These are phyloP conservation scores for Scytalidium sp. DNA, from an alignment of 2,329 filamentous ascomycete species.

Conservation along the genomic window DNA sequence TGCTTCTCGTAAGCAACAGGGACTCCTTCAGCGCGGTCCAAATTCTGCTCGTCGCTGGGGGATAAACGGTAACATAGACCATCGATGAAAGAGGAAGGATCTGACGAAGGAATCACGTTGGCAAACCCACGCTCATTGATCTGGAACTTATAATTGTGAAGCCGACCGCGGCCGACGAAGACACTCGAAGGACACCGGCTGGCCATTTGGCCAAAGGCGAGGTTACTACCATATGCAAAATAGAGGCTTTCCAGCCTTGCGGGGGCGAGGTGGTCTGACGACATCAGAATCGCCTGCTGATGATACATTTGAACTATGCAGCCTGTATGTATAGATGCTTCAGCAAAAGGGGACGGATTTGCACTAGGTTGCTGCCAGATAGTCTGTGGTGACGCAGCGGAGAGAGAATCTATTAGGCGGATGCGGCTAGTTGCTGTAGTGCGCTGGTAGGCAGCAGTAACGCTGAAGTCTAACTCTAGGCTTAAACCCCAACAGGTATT, in stretches of 20 bases:
- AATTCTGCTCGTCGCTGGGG: slow-evolving; percentile 43
- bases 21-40: slow-evolving; percentile 62
- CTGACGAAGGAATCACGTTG: slow-evolving; percentile 44
- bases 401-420: no score
- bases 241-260: slow-evolving; percentile 38
- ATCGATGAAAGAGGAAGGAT: slow-evolving; percentile 37
- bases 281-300: background rate
- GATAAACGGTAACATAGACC: slow-evolving; percentile 50
- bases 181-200: slow-evolving; percentile 54
- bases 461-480: no score
- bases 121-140: slow-evolving; percentile 68
- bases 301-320: background rate
- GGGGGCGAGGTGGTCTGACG: background rate
- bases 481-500: no score
- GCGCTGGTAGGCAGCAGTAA: no score
- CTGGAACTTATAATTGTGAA: slow-evolving; percentile 59
- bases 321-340: background rate
- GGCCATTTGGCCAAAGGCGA: slow-evolving; percentile 64
- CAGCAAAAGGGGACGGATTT: no score
- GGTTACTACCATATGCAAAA: slow-evolving; percentile 71
- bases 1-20: slow-evolving; percentile 58
- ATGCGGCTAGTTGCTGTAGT: no score
- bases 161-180: slow-evolving; percentile 45
- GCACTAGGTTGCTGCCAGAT: no score
- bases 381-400: no score